These are phyloP conservation scores for Castanea sativa DNA, from an alignment of 306 rosid species.

Conservation along the genomic window DNA sequence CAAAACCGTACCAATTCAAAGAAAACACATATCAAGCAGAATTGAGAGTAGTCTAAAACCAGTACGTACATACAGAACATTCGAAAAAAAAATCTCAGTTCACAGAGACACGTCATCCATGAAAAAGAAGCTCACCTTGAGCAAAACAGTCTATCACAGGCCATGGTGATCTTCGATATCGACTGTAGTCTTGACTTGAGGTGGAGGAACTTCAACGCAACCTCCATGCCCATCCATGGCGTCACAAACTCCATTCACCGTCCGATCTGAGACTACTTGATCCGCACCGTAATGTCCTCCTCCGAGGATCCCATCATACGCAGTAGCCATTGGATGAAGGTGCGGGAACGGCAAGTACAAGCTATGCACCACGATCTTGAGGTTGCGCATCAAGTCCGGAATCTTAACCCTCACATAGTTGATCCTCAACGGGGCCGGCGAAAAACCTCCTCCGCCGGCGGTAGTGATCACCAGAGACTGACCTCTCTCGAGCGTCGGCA, in stretches of 20 bases:
- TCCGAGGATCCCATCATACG: slow-evolving; percentile 36
- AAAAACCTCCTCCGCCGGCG: slow-evolving; percentile 40
- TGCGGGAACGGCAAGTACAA: slow-evolving; percentile 70
- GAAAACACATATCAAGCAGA: slow-evolving; percentile 11
- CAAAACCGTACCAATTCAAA: background rate
- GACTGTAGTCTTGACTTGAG: slow-evolving; percentile 40
- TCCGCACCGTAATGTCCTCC: slow-evolving; percentile 30
- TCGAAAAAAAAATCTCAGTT: background rate
- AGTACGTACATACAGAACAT: background rate
- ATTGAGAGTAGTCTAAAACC: background rate
- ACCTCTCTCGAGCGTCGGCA: slow-evolving; percentile 54
- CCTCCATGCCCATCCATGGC: slow-evolving; percentile 32
- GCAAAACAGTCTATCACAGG: slow-evolving; percentile 2
- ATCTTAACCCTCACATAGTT: slow-evolving; percentile 61
- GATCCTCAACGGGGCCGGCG: slow-evolving; percentile 50
- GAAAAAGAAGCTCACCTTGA: slow-evolving; percentile 11
- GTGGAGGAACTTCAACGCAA: slow-evolving; percentile 38
- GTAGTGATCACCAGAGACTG: slow-evolving; percentile 55
- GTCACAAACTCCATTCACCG: slow-evolving; percentile 37
- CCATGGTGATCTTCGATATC: slow-evolving; percentile 78
- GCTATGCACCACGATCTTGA: slow-evolving; percentile 58
- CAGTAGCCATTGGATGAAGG: slow-evolving; percentile 44
- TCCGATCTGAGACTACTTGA: slow-evolving; percentile 16
- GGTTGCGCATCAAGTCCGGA: slow-evolving; percentile 54
- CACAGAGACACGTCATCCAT: slow-evolving; percentile 9